These are phyloP conservation scores for Inonotus hispidus DNA, from an alignment of 1,284 basidiomycete species.

Conservation along the genomic window DNA sequence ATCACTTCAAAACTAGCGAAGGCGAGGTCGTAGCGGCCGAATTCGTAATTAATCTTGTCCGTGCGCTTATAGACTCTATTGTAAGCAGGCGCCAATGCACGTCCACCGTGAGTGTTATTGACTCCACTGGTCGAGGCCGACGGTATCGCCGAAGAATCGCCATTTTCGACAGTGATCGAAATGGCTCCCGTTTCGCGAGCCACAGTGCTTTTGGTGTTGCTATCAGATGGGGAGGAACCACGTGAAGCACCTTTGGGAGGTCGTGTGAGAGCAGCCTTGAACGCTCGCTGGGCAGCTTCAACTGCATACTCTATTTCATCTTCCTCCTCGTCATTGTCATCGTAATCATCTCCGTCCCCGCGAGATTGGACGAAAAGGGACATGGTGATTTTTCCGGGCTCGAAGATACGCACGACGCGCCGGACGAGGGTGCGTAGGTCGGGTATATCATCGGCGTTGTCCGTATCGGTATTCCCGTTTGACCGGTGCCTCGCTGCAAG, in stretches of 20 bases:
- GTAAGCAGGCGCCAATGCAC: neutral
- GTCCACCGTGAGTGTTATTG: slow-evolving; percentile 17
- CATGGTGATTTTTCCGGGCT: slow-evolving; percentile 82
- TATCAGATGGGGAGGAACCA: neutral
- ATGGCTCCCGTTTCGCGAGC: neutral
- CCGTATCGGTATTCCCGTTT: slow-evolving; percentile 22
- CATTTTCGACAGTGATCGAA: neutral
- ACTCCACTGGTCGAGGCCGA: slow-evolving; percentile 14
- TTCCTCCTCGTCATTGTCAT: slow-evolving; percentile 48
- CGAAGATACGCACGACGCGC: slow-evolving; percentile 90
- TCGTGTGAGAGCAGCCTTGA: slow-evolving; percentile 52
- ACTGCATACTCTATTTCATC: slow-evolving; percentile 48
- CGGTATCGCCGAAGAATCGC: slow-evolving; percentile 5
- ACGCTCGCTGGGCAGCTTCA: slow-evolving; percentile 64
- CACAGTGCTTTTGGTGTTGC: neutral
- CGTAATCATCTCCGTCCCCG: slow-evolving; percentile 32
- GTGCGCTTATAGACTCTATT: slow-evolving; percentile 58
- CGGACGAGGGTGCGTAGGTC: slow-evolving; percentile 78
- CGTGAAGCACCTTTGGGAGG: neutral
- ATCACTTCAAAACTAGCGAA: slow-evolving; percentile 82
- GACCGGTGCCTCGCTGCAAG: slow-evolving; percentile 35
- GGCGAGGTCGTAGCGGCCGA: slow-evolving; percentile 91
- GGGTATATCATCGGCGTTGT: slow-evolving; percentile 45
- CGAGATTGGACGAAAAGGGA: slow-evolving; percentile 87
- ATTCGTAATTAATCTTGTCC: slow-evolving; percentile 98